phyloP scores from a whole-genome alignment of 2,329 filamentous ascomycete species.

The Cercospora sp. region DNA sequence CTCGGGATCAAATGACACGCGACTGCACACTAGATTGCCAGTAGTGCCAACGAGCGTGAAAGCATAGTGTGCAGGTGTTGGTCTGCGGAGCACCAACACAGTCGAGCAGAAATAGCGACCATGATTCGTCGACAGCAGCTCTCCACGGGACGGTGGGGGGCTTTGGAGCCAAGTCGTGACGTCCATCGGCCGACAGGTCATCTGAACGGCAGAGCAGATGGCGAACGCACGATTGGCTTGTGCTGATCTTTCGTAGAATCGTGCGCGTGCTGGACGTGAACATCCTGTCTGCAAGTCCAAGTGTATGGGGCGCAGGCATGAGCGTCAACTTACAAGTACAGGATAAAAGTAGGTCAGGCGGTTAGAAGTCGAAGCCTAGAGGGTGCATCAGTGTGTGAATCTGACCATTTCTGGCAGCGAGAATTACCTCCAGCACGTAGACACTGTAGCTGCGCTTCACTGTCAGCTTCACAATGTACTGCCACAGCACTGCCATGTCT shows the following conservation, averaged over 20 bases:
- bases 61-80: constrained; percentile 15
- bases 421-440: constrained; percentile 54
- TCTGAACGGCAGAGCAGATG: constrained; percentile 19
- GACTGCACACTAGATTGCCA: constrained; percentile 1
- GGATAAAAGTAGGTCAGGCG: constrained; percentile 22
- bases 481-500: constrained; percentile 57
- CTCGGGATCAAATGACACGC: constrained; percentile 1
- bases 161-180: constrained; percentile 4
- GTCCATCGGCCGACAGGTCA: constrained; percentile 8
- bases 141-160: neutral
- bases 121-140: constrained; percentile 21
- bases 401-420: neutral
- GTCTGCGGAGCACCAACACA: constrained; percentile 26
- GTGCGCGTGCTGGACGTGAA: neutral
- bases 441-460: constrained; percentile 49
- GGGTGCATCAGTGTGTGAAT: constrained; percentile 4
- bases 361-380: constrained; percentile 22
- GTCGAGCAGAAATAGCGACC: constrained; percentile 17
- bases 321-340: constrained; percentile 17
- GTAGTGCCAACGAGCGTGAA: constrained; percentile 11
- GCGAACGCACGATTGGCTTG: neutral
- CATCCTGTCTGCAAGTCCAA: neutral
- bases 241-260: neutral
- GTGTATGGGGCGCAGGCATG: constrained; percentile 4
- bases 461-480: constrained; percentile 29